Conservation (phyloP, 1,284 basidiomycete genomes). For the Cryptococcus deneoformans region DNA sequence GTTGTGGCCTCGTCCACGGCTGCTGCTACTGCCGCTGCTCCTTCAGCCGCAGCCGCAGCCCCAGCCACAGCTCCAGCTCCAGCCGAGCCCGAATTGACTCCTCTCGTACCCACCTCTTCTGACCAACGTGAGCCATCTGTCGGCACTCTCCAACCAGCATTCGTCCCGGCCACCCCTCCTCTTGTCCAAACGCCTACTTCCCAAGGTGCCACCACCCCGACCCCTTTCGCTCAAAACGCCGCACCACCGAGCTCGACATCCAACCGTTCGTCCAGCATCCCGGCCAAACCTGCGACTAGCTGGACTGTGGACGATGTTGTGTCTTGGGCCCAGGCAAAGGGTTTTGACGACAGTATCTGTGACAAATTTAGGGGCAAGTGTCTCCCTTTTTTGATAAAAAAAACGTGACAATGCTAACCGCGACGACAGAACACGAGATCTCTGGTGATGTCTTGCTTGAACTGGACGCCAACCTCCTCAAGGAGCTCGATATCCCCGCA, state of each 20-base stretch:
- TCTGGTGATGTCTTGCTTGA: slow-evolving; percentile 95
- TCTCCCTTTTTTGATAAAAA: background rate
- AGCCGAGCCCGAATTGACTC: background rate
- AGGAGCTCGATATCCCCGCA: slow-evolving; percentile 92
- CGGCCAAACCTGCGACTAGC: slow-evolving; percentile 10
- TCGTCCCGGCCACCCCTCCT: slow-evolving; percentile 26
- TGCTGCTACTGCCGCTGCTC: background rate
- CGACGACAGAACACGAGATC: slow-evolving; percentile 84
- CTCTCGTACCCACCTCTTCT: background rate
- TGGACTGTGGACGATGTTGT: slow-evolving; percentile 91
- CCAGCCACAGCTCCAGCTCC: background rate
- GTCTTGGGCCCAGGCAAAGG: slow-evolving; percentile 79
- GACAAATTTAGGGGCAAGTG: slow-evolving; percentile 77
- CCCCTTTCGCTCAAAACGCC: too few relatives aligned
- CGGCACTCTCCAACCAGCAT: slow-evolving; percentile 19
- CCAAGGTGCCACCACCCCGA: background rate
- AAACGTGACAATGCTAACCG: slow-evolving; percentile 6
- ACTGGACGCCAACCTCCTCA: slow-evolving; percentile 86
- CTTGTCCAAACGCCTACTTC: slow-evolving; percentile 5
- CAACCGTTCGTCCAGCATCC: slow-evolving; percentile 4
- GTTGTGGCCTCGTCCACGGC: background rate
- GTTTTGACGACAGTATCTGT: slow-evolving; percentile 78
- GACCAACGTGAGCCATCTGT: background rate
- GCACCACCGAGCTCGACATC: background rate
- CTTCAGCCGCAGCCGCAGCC: background rate